Evolutionary conservation across 2,329 filamentous ascomycete species (phyloP).

Genomic region (Plectosphaerella sp.): DNA sequence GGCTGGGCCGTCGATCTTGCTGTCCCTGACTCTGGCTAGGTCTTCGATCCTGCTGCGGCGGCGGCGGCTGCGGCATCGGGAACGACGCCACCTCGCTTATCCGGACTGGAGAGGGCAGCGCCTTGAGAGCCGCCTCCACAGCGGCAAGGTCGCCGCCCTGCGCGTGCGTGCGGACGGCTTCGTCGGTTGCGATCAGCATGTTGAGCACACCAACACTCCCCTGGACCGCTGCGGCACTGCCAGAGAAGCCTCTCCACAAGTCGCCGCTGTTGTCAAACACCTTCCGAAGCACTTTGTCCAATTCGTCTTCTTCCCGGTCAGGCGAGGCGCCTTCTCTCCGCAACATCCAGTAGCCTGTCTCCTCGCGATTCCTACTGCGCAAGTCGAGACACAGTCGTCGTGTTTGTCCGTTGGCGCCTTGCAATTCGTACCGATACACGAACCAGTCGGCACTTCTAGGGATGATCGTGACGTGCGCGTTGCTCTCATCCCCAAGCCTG

Average conservation of each 20-base stretch:
- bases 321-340: slow-evolving; percentile 21
- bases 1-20: not conserved
- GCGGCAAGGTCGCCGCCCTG: slow-evolving; percentile 9
- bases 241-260: slow-evolving; percentile 43
- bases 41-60: not conserved
- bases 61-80: slow-evolving; percentile 1
- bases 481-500: slow-evolving; percentile 31
- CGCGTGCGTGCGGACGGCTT: slow-evolving; percentile 34
- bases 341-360: slow-evolving; percentile 46
- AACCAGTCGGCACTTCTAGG: slow-evolving; percentile 54
- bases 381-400: slow-evolving; percentile 46
- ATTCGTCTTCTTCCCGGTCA: slow-evolving; percentile 21
- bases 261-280: slow-evolving; percentile 41
- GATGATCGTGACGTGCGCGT: slow-evolving; percentile 45
- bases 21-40: not conserved
- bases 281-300: slow-evolving; percentile 34
- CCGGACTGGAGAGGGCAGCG: slow-evolving; percentile 8
- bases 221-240: slow-evolving; percentile 39
- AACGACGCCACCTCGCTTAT: slow-evolving; percentile 8
- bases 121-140: slow-evolving; percentile 5
- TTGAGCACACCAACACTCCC: slow-evolving; percentile 34
- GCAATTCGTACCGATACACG: slow-evolving; percentile 47
- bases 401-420: slow-evolving; percentile 17
- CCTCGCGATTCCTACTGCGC: slow-evolving; percentile 42
- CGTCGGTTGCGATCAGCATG: slow-evolving; percentile 43